Evolutionary conservation across 1,284 basidiomycete genomes (phyloP).

Genomic region (Ganoderma sinense): DNA sequence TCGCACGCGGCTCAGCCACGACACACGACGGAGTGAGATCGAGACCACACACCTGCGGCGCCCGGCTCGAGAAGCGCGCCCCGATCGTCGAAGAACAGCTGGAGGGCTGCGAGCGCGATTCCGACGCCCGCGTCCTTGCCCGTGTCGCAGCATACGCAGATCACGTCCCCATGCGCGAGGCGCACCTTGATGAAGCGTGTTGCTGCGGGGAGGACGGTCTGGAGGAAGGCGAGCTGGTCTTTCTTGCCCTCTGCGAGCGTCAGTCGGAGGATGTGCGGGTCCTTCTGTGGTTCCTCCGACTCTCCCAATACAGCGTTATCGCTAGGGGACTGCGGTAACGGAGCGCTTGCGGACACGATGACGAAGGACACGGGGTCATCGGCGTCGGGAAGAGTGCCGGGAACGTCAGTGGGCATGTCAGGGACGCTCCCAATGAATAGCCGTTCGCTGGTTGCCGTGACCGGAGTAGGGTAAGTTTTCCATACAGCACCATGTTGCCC

Average conservation of each 20-base stretch:
- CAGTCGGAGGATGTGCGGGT: constrained; percentile 38
- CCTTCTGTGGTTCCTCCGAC: background rate
- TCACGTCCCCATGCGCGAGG: constrained; percentile 43
- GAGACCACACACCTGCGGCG: constrained; percentile 17
- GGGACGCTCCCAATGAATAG: constrained; percentile 34
- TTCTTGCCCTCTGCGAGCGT: constrained; percentile 55
- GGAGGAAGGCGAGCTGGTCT: constrained; percentile 59
- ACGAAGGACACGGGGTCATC: constrained; percentile 29
- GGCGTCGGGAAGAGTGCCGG: constrained; percentile 15
- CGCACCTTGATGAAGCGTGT: constrained; percentile 54
- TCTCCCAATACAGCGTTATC: background rate
- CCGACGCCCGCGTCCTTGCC: constrained; percentile 73
- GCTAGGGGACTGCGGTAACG: background rate
- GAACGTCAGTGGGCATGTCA: constrained; percentile 36
- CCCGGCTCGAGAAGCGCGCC: constrained; percentile 42
- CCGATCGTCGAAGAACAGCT: constrained; percentile 62
- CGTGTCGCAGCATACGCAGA: constrained; percentile 64
- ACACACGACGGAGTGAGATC: background rate
- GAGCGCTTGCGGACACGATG: constrained; percentile 28
- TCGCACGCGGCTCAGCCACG: background rate
- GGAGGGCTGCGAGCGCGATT: constrained; percentile 63
- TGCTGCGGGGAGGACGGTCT: constrained; percentile 55
- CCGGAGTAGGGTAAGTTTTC: constrained; percentile 33
- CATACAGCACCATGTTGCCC: constrained; percentile 18
- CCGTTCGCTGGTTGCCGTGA: constrained; percentile 33